A percentile compares a stretch with the other conserved stretches of the same genome.
Evolutionary conservation across 495 filamentous ascomycete genomes (phyloP).

Genomic region (Neurospora sp.): DNA sequence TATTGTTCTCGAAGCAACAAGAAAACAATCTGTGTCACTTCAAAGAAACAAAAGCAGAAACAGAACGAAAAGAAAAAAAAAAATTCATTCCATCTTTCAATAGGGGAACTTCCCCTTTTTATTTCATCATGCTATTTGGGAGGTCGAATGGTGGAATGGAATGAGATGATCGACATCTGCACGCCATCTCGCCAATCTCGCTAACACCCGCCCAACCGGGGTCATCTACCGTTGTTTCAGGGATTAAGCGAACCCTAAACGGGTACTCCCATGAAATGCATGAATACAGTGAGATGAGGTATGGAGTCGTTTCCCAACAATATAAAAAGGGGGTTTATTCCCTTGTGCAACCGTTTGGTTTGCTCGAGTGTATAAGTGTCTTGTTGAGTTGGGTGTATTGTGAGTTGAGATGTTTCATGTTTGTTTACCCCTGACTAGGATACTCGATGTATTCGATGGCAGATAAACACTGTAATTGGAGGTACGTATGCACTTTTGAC

Average conservation of each 20-base stretch:
- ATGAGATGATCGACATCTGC: neutral
- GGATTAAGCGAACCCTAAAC: neutral
- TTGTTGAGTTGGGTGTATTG: neutral
- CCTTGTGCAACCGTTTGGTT: neutral
- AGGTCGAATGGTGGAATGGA: neutral
- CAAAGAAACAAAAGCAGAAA: neutral
- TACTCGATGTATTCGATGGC: neutral
- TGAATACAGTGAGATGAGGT: neutral
- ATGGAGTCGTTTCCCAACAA: neutral
- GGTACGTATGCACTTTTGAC: neutral
- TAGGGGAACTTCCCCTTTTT: neutral
- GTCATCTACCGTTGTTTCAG: neutral
- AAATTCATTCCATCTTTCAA: neutral
- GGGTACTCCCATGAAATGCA: neutral
- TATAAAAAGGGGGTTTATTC: neutral
- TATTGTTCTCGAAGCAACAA: neutral
- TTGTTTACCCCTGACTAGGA: neutral
- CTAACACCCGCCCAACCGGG: neutral
- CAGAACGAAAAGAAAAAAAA: neutral
- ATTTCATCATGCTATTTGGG: neutral
- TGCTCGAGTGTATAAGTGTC: neutral
- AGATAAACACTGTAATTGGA: neutral
- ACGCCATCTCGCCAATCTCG: neutral
- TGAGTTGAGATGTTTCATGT: neutral
- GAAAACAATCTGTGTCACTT: neutral